A percentile compares a stretch with the other conserved stretches of the same genome.
Conservation (phyloP, 805 yeast species). For the Saccharomyces kudriavzevii region DNA sequence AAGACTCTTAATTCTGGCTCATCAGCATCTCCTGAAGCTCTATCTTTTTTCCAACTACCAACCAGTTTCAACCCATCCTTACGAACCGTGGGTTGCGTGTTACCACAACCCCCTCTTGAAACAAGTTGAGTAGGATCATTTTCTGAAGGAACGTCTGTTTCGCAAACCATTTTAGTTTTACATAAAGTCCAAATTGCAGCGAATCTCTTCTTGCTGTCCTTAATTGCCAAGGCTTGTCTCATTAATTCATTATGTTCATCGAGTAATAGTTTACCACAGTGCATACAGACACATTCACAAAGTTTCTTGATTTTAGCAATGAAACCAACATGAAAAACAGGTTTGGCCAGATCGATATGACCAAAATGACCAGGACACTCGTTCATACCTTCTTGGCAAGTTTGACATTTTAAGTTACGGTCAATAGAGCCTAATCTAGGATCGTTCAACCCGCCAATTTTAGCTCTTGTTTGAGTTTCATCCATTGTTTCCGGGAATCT, state of each 20-base stretch:
- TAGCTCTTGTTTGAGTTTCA: slow-evolving; percentile 86
- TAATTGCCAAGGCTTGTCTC: slow-evolving; percentile 80
- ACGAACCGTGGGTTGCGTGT: slow-evolving; percentile 89
- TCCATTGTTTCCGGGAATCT: slow-evolving; percentile 99
- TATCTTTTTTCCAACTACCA: slow-evolving; percentile 97
- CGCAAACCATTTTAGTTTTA: slow-evolving; percentile 91
- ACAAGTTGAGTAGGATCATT: slow-evolving; percentile 46
- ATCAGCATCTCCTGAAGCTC: slow-evolving; percentile 65
- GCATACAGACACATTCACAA: slow-evolving; percentile 96
- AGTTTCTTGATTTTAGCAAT: slow-evolving; percentile 89
- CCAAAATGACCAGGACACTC: slow-evolving; percentile 99
- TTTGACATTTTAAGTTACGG: slow-evolving; percentile 94
- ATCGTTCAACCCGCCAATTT: slow-evolving; percentile 95
- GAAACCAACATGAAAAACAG: slow-evolving; percentile 96
- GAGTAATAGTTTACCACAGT: slow-evolving; percentile 87
- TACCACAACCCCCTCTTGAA: slow-evolving; percentile 97
- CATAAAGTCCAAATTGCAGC: slow-evolving; percentile 94
- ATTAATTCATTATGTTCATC: slow-evolving; percentile 66
- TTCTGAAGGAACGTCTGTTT: slow-evolving; percentile 67
- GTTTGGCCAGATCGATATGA: slow-evolving; percentile 95
- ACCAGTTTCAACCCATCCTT: slow-evolving; percentile 91
- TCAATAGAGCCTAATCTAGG: slow-evolving; percentile 96
- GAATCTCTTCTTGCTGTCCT: slow-evolving; percentile 92
- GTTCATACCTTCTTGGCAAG: slow-evolving; percentile 98
- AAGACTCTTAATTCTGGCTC: slow-evolving; percentile 88